These are phyloP conservation scores for Biscutella laevigata DNA, from an alignment of 441 rosid species.

Conservation along the genomic window DNA sequence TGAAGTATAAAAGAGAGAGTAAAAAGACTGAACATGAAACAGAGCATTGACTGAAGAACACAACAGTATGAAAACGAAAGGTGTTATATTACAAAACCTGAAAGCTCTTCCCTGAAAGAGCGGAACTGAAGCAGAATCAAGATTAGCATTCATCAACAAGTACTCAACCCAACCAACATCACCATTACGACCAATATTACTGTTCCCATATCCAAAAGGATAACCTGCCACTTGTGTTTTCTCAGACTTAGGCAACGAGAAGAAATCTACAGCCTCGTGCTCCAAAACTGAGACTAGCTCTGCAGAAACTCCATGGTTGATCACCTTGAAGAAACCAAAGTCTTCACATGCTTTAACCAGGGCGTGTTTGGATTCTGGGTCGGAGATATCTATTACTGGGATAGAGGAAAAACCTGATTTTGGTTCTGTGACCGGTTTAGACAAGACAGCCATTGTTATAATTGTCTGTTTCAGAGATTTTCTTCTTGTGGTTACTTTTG, in stretches of 20 bases:
- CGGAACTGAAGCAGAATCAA: conserved; percentile 17
- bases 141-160: conserved; percentile 35
- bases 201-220: conserved; percentile 58
- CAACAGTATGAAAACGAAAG: not conserved
- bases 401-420: conserved; percentile 24
- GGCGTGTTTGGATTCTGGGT: conserved; percentile 43
- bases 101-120: conserved; percentile 22
- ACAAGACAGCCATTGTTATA: conserved; percentile 20
- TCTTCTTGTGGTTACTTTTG: not conserved
- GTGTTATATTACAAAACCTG: conserved; percentile 28
- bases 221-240: conserved; percentile 35
- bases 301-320: conserved; percentile 53
- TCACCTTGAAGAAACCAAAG: conserved; percentile 56
- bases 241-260: conserved; percentile 38
- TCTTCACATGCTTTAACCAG: conserved; percentile 60
- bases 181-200: conserved; percentile 46
- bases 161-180: conserved; percentile 58
- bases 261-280: conserved; percentile 43
- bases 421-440: conserved; percentile 18
- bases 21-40: not conserved
- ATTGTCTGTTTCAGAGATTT: not conserved
- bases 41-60: not conserved
- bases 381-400: conserved; percentile 49
- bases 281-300: conserved; percentile 41
- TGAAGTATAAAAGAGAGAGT: not conserved